Evolutionary conservation across 306 rosid species (phyloP), one percentile per base, ranked within the genome.

Genomic region (Lablab purpureus): DNA sequence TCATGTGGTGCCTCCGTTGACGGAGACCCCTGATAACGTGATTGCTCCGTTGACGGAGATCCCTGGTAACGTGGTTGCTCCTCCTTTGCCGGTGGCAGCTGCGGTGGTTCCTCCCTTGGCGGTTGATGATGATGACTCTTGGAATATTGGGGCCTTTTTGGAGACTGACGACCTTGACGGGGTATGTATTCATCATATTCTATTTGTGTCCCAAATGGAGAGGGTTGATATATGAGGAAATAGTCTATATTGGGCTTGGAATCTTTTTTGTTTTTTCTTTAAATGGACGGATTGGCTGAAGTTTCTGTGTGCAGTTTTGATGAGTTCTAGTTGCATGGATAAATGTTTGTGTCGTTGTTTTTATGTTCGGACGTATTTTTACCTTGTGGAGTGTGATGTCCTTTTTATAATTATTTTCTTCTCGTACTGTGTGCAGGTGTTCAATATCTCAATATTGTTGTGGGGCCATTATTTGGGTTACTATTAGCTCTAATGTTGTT

Each of bases 141-240:
- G 56, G 10, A 23, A 25, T 28, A 43, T 11, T n/a, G 69, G 41
- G 66, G 82, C 64, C 4, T 71, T 11, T 80, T 32, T 84, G 54
- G 94, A 90, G 78, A 65, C 76, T 2, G 41, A 73, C 8, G 90
- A 88, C 67, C 83, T 89, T 64, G 87, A 91, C 47, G 79, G 70
- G 98, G 99, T 96, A 7, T 30, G 45, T 30, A 32, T 28, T 60
- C 41, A 28, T 62, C 17, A 1, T 14, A 5, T 83, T 54, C 82
- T 82, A 47, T 10, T 18, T 22, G 4, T 22, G 5, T 77, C 49
- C 27, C 51, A 2, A 30, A 41, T 32, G 41, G 28, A 25, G 51
- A 67, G 73, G 18, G 2, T 7, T 70, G 70, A 64, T 78, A 14
- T 10, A 10, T 52, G 23, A 19, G 55, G 7, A 6, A 49, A 22